Evolutionary conservation across 2,329 filamentous ascomycete genomes (phyloP), one percentile per base, ranked within the genome.

Genomic region (Lasiodiplodia theobromae): DNA sequence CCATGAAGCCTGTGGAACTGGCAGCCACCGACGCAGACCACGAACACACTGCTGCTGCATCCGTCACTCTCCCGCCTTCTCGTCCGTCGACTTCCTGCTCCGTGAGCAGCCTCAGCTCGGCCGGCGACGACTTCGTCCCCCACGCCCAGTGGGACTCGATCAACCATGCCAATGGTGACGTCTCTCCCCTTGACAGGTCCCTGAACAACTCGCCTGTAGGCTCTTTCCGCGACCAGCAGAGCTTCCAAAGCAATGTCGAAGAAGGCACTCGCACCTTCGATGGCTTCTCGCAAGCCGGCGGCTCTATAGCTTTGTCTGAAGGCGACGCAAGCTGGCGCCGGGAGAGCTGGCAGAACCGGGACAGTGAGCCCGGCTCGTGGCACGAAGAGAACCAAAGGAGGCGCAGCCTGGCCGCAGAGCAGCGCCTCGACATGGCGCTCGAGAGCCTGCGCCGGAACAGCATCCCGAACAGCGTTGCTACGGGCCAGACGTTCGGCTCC

Each of bases 271-370:
- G n/a, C 14, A 18, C 34, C 28, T 64, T 64, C 28, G 44, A 64
- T 5, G 44, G 34, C 3, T 40, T 21, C 14, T 34, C 54, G 4
- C 54, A 57, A 21, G 47, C n/a, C 16, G 28, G n/a, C 38, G 38
- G 18, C n/a, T 10, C 60, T 47, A 2, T 52, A 25, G 60, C 60
- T 49, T n/a, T 64, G 47, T 64, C 60, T 7, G 60, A 64, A 21
- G 60, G 31, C 28, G 60, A 64, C 37, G 40, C 40, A 23, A 64
- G 60, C 60, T 64, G 60, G 60, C 60, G 58, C 18, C 58, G 31
- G 40, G 58, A 51, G 18, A 51, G 47, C 28, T 28, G 47, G 8
- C 16, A 18, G 16, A 40, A 40, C n/a, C 25, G 51, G 40, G 38
- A 47, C 57, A 21, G 14, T 11, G 58, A 63, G 44, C 40, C 58